phyloP scores from a whole-genome alignment of 2,329 filamentous ascomycete genomes.

The Pyrenochaeta sp. region DNA sequence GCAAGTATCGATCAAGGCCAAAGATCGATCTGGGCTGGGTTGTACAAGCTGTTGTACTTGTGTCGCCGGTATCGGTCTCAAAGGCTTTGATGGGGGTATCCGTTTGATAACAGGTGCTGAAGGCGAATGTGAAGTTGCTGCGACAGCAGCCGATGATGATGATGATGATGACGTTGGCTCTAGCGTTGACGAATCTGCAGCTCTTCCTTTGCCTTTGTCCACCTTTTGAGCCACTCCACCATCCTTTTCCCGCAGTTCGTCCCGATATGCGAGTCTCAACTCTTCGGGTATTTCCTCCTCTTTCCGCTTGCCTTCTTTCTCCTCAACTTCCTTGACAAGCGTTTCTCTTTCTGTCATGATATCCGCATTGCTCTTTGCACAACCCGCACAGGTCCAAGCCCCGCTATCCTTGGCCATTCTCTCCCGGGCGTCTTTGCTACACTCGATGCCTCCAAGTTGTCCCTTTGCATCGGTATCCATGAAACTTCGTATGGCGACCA shows the following conservation, averaged over 20 bases:
- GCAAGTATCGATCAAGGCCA: slow-evolving; percentile 80
- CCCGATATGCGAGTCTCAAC: slow-evolving; percentile 73
- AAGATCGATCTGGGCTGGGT: slow-evolving; percentile 61
- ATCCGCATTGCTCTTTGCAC: slow-evolving; percentile 75
- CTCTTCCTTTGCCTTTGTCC: slow-evolving; percentile 34
- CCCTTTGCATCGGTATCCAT: slow-evolving; percentile 92
- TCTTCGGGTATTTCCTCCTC: slow-evolving; percentile 62
- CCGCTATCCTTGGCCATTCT: slow-evolving; percentile 73
- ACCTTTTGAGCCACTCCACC: slow-evolving; percentile 14
- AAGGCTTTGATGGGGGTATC: slow-evolving; percentile 14
- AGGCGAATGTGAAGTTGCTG: slow-evolving; percentile 12
- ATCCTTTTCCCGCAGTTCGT: slow-evolving; percentile 67
- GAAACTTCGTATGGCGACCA: slow-evolving; percentile 81
- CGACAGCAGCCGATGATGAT: slow-evolving; percentile 1
- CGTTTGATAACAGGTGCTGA: neutral
- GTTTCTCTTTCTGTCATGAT: slow-evolving; percentile 77
- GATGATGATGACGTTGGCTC: neutral
- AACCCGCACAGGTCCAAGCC: slow-evolving; percentile 73
- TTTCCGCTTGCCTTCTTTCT: slow-evolving; percentile 51
- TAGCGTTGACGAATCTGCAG: slow-evolving; percentile 6
- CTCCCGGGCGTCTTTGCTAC: slow-evolving; percentile 68
- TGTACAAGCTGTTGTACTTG: slow-evolving; percentile 30
- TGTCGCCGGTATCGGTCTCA: slow-evolving; percentile 21
- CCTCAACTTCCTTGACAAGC: slow-evolving; percentile 58
- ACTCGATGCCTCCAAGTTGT: slow-evolving; percentile 89